Evolutionary conservation across 2,329 filamentous ascomycete species (phyloP).

Genomic region (Aplosporella prunicola): DNA sequence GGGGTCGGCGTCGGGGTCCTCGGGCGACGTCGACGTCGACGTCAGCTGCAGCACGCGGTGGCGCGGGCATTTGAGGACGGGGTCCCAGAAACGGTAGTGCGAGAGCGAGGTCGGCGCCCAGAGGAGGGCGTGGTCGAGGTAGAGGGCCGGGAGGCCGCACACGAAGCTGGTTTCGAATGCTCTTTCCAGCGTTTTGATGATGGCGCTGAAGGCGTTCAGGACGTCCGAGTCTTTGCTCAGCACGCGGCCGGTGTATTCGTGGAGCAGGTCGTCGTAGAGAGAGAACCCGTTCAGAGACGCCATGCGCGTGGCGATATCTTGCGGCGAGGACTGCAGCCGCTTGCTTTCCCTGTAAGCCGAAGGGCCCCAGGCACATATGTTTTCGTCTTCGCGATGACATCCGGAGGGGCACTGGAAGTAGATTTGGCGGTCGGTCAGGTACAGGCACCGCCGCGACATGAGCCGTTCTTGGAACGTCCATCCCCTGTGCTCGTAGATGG

Average conservation of each 20-base stretch:
- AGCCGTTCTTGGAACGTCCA: slow-evolving; percentile 16
- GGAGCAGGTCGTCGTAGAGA: background rate
- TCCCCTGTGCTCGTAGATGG: no score
- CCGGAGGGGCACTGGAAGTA: slow-evolving; percentile 12
- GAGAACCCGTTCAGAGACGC: background rate
- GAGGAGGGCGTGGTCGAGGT: slow-evolving; percentile 14
- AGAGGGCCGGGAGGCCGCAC: slow-evolving; percentile 14
- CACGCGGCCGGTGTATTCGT: background rate
- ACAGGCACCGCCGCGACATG: slow-evolving; percentile 10
- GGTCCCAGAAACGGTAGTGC: no score
- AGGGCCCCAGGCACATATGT: background rate
- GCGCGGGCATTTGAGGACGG: no score
- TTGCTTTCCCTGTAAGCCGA: background rate
- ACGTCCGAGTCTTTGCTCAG: no score
- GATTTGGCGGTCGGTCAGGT: slow-evolving; percentile 8
- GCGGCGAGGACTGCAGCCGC: background rate
- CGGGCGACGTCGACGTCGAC: no score
- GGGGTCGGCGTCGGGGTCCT: no score
- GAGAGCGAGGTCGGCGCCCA: no score
- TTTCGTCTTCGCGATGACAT: background rate
- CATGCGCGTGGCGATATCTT: background rate
- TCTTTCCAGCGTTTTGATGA: slow-evolving; percentile 4
- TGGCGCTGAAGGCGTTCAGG: slow-evolving; percentile 12
- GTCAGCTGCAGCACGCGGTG: no score
- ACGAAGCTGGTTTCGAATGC: slow-evolving; percentile 13